phyloP scores from a whole-genome alignment of 805 yeast genomes.

The Groenewaldozyma tartarivorans region DNA sequence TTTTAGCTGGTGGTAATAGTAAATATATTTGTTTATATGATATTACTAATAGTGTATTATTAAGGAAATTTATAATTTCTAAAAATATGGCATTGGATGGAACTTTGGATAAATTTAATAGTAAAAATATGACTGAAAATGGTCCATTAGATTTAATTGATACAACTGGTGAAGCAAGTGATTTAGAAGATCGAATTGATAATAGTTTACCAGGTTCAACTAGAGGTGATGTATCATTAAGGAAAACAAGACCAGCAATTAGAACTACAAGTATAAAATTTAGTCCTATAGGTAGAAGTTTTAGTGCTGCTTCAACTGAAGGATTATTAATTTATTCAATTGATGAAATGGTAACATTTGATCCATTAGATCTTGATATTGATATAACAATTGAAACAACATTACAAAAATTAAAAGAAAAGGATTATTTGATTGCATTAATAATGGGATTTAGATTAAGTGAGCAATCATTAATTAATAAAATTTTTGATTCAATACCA shows the following conservation, averaged over 20 bases:
- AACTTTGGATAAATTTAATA: conserved; percentile 68
- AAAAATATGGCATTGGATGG: conserved; percentile 88
- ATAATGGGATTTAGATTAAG: conserved; percentile 92
- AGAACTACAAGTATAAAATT: conserved; percentile 69
- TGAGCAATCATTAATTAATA: conserved; percentile 62
- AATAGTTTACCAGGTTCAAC: conserved; percentile 75
- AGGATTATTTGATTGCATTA: conserved; percentile 63
- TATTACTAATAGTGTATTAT: conserved; percentile 73
- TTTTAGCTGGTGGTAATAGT: conserved; percentile 91
- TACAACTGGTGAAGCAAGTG: conserved; percentile 76
- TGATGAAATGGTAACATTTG: conserved; percentile 67
- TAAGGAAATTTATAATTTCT: conserved; percentile 76
- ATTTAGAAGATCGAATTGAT: conserved; percentile 73
- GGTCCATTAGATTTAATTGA: conserved; percentile 80
- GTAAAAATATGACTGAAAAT: conserved; percentile 76
- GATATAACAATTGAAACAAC: conserved; percentile 84
- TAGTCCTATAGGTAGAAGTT: conserved; percentile 83
- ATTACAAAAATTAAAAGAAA: conserved; percentile 46
- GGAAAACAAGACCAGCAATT: conserved; percentile 73
- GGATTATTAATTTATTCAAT: conserved; percentile 78
- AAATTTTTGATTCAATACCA: conserved; percentile 66
- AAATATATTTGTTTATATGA: conserved; percentile 89
- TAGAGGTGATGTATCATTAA: conserved; percentile 69
- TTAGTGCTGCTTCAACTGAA: conserved; percentile 93
- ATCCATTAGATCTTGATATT: conserved; percentile 89